phyloP scores from a whole-genome alignment of 2,329 filamentous ascomycete species.

The Fusarium algeriense region DNA sequence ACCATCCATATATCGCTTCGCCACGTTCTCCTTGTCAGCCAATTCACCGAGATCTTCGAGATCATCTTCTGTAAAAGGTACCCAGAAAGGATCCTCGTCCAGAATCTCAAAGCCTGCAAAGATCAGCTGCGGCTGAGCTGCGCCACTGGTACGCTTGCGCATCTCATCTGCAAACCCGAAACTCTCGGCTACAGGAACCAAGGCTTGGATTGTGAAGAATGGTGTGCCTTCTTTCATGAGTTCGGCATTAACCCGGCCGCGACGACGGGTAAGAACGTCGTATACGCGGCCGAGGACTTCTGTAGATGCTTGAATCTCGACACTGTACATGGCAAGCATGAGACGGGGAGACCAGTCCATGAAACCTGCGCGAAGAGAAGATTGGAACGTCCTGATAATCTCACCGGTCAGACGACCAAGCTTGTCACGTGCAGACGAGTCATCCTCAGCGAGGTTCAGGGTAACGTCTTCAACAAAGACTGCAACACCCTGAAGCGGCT shows the following conservation, averaged over 20 bases:
- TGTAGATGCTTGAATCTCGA: slow-evolving; percentile 95
- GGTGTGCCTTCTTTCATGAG: slow-evolving; percentile 94
- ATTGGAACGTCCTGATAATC: slow-evolving; percentile 88
- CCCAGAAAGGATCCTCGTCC: slow-evolving; percentile 98
- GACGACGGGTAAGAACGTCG: slow-evolving; percentile 94
- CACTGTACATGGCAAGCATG: slow-evolving; percentile 96
- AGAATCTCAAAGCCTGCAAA: slow-evolving; percentile 94
- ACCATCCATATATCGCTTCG: slow-evolving; percentile 93
- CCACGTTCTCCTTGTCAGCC: slow-evolving; percentile 94
- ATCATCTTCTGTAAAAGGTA: slow-evolving; percentile 95
- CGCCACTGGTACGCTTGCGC: slow-evolving; percentile 90
- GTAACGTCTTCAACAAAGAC: slow-evolving; percentile 87
- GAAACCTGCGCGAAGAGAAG: slow-evolving; percentile 86
- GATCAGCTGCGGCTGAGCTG: slow-evolving; percentile 90
- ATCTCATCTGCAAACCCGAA: slow-evolving; percentile 98
- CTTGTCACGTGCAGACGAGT: slow-evolving; percentile 71
- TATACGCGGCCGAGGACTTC: slow-evolving; percentile 97
- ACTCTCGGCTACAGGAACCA: slow-evolving; percentile 91
- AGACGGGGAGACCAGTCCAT: slow-evolving; percentile 97
- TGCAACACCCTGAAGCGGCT: slow-evolving; percentile 92
- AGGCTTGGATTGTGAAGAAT: slow-evolving; percentile 92
- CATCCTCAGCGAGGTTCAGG: slow-evolving; percentile 67
- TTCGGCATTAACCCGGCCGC: slow-evolving; percentile 90
- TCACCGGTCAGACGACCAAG: slow-evolving; percentile 89
- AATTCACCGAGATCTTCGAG: slow-evolving; percentile 95